Evolutionary conservation across 2,329 filamentous ascomycete genomes (phyloP), one percentile per base, ranked within the genome.

Genomic region (Raffaelea albimanens): DNA sequence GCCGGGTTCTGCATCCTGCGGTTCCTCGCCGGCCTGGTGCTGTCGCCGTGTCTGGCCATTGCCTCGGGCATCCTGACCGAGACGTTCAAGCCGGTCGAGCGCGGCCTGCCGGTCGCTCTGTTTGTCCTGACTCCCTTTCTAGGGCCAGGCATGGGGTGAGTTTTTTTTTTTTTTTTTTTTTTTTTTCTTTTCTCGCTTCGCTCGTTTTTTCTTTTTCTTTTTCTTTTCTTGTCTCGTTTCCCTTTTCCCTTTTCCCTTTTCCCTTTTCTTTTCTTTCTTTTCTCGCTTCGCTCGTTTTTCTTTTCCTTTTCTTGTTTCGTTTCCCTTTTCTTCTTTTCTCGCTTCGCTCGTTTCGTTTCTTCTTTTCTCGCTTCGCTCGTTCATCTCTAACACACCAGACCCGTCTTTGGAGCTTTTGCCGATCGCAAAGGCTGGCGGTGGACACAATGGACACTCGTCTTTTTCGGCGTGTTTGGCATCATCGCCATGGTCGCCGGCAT

Each of bases 1-100:
- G 71, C 63, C 0, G 68, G 65, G 0, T 55, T 84, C 2, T 68
- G 71, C 43, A 60, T 80, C 9, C 64, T 78, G 22, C 67, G 80
- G 2, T 81, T 81, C 60, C 64, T 81, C 43, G 71, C 75, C 1
- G 76, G 75, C 0, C 67, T 80, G 33, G 72, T 63, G 33, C 69
- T 67, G 50, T 67, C 67, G 3, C 73, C 75, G 0, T 65, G 67
- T 1, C 56, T 80, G 19, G 68, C 73, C 2, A 67, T 76, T 38
- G 68, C 69, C 1, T 62, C 69, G 1, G 76, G 74, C 1, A 67
- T 72, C 2, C 61, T 79, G 29, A 62, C 67, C 3, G 75, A 79
- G 57, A 68, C 69, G 3, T 76, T 70, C 49, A 56, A 48, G 4
- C 66, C 67, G 0, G 62, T 63, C n/a, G 58, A 64, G 10, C 61